Conservation (phyloP, 345 rosid species). For the Pugionium dolabratum region DNA sequence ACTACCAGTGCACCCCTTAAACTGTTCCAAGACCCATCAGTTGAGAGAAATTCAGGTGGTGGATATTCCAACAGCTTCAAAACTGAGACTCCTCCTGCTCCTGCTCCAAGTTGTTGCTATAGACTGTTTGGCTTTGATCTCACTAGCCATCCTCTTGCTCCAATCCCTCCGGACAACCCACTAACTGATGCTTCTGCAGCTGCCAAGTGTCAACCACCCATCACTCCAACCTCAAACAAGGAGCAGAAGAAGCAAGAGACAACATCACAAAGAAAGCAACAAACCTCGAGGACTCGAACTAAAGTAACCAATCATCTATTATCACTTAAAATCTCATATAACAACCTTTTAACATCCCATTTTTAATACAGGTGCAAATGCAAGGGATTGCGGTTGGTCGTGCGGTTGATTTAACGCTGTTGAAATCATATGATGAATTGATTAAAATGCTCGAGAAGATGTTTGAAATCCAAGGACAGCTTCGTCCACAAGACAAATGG, state of each 20-base stretch:
- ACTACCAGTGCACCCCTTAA: too few relatives aligned
- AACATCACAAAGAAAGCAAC: slow-evolving; percentile 23
- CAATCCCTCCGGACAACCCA: slow-evolving; percentile 38
- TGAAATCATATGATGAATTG: slow-evolving; percentile 58
- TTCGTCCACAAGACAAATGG: slow-evolving; percentile 56
- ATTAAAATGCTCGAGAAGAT: slow-evolving; percentile 56
- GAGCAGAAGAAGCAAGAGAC: slow-evolving; percentile 41
- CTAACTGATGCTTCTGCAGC: slow-evolving; percentile 28
- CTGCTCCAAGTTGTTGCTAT: slow-evolving; percentile 39
- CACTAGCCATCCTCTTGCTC: slow-evolving; percentile 35
- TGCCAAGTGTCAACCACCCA: slow-evolving; percentile 41
- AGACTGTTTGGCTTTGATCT: slow-evolving; percentile 71
- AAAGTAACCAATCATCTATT: slow-evolving; percentile 19
- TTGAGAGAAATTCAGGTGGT: slow-evolving; percentile 43
- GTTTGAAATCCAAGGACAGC: slow-evolving; percentile 70
- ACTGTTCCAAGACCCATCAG: slow-evolving; percentile 18
- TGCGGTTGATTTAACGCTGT: slow-evolving; percentile 57
- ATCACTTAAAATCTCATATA: not conserved
- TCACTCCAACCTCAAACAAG: slow-evolving; percentile 32
- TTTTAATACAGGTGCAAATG: slow-evolving; percentile 61
- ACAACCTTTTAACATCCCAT: too few relatives aligned
- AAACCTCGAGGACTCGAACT: slow-evolving; percentile 33
- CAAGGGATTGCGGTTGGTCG: slow-evolving; percentile 78
- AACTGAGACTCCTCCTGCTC: slow-evolving; percentile 31
- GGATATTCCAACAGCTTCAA: slow-evolving; percentile 39